phyloP scores from a whole-genome alignment of 495 filamentous ascomycete genomes.

The Neurospora cerealis region DNA sequence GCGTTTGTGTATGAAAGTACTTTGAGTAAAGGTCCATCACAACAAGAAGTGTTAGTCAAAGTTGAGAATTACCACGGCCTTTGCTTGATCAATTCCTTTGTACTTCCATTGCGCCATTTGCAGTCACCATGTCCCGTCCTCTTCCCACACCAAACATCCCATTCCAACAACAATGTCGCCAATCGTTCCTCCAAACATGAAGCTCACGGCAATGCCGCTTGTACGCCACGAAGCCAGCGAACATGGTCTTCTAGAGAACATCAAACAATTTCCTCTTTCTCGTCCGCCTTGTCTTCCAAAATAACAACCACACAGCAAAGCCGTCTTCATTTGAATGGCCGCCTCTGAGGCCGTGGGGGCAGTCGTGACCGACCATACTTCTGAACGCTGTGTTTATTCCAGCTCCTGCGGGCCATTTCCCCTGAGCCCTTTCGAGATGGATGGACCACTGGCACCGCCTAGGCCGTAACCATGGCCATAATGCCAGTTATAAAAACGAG shows the following conservation, averaged over 20 bases:
- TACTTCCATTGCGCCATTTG: background rate
- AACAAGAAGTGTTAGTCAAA: background rate
- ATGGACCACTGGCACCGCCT: background rate
- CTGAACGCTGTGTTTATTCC: no score
- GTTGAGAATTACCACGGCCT: background rate
- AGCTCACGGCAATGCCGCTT: background rate
- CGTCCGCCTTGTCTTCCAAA: background rate
- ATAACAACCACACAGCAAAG: background rate
- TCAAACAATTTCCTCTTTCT: background rate
- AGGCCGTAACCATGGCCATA: background rate
- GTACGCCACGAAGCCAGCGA: no score
- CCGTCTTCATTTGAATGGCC: no score
- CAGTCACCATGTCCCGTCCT: background rate
- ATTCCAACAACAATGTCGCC: background rate
- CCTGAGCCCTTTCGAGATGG: background rate
- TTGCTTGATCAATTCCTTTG: background rate
- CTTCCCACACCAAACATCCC: background rate
- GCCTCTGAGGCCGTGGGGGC: no score
- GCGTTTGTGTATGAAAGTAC: background rate
- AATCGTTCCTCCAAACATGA: no score
- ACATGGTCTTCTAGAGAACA: no score
- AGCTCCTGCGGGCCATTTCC: no score
- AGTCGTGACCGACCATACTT: no score
- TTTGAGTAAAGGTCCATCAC: background rate
- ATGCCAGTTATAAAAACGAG: background rate